Percentiles rank a stretch among this genome's conserved stretches.
Conservation (phyloP, 108 stramenopile genomes). For the Skeletonema costatum region DNA sequence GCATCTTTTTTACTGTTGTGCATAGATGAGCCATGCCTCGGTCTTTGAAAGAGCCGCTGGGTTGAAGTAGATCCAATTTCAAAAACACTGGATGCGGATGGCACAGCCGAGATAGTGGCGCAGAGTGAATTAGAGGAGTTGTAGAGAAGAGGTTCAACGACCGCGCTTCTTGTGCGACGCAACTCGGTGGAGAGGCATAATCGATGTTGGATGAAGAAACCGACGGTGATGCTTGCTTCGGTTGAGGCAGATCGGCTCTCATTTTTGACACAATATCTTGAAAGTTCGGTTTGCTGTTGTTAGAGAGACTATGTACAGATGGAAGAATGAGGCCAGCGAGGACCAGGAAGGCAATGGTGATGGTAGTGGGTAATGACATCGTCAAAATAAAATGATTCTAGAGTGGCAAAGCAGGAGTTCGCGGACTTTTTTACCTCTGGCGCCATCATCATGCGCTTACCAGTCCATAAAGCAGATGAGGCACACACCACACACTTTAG, state of each 20-base stretch:
- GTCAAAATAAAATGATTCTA: too few relatives aligned
- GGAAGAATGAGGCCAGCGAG: neutral
- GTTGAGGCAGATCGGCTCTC: neutral
- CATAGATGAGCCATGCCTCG: constrained; percentile 86
- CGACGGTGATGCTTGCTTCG: neutral
- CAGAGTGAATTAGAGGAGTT: constrained; percentile 69
- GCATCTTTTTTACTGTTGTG: constrained; percentile 36
- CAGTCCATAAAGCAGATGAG: too few relatives aligned
- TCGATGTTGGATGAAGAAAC: neutral
- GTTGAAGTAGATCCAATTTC: constrained; percentile 77
- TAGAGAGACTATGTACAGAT: neutral
- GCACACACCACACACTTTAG: too few relatives aligned
- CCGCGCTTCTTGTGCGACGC: constrained; percentile 47
- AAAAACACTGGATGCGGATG: constrained; percentile 65
- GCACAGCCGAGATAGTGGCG: constrained; percentile 52
- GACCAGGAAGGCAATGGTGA: neutral
- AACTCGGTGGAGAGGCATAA: constrained; percentile 2
- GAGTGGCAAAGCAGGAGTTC: too few relatives aligned
- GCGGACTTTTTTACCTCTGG: too few relatives aligned
- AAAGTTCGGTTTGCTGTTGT: neutral
- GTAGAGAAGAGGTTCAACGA: constrained; percentile 35
- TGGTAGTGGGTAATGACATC: too few relatives aligned
- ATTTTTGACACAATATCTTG: neutral
- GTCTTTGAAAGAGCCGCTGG: constrained; percentile 77
- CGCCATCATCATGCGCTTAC: too few relatives aligned